phyloP scores from a whole-genome alignment of 805 yeast species.

The Metschnikowia lachancei region DNA sequence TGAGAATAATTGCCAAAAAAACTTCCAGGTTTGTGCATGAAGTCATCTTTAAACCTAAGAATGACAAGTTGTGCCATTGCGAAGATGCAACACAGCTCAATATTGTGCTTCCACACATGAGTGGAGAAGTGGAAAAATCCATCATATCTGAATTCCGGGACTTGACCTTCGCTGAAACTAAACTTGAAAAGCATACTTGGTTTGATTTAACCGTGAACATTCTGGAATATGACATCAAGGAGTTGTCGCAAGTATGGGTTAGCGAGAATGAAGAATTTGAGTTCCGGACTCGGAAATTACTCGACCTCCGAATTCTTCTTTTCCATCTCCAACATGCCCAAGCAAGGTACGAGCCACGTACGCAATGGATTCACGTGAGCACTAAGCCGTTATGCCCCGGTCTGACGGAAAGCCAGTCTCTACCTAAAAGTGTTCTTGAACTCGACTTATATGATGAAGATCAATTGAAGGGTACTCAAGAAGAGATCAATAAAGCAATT shows the following conservation, averaged over 20 bases:
- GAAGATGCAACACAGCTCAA: background rate
- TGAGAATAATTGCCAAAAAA: background rate
- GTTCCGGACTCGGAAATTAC: background rate
- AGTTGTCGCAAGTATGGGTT: background rate
- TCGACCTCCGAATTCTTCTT: background rate
- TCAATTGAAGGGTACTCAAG: background rate
- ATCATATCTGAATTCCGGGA: no score
- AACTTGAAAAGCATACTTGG: no score
- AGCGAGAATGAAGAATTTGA: background rate
- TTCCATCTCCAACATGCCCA: constrained; percentile 2
- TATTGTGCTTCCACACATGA: background rate
- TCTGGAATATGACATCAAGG: no score
- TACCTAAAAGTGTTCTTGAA: background rate
- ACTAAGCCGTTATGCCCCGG: background rate
- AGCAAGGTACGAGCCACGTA: constrained; percentile 5
- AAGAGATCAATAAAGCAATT: background rate
- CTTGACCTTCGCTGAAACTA: no score
- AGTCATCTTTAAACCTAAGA: background rate
- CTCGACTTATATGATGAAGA: background rate
- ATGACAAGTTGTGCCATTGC: background rate
- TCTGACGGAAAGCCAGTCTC: background rate
- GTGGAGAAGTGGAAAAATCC: background rate
- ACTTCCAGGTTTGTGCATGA: background rate
- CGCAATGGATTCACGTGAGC: constrained; percentile 3
- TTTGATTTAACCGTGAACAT: no score